Percentiles rank a stretch among this genome's conserved stretches.
These are phyloP conservation scores for Macrotyloma uniflorum DNA, from an alignment of 306 rosid genomes.

Conservation along the genomic window DNA sequence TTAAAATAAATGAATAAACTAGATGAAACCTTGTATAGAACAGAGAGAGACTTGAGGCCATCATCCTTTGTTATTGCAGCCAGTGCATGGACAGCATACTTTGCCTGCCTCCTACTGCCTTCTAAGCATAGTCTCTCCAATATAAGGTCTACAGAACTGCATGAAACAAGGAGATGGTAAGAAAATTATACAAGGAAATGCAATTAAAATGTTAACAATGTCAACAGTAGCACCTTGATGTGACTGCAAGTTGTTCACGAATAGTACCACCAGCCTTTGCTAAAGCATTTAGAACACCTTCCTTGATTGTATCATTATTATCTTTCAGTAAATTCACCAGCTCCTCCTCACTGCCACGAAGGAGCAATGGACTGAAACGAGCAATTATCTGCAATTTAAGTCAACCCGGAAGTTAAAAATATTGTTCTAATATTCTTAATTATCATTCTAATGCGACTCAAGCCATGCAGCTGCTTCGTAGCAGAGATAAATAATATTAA, in stretches of 20 bases:
- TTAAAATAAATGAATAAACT: constrained; percentile 41
- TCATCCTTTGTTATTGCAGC: constrained; percentile 97
- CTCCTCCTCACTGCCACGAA: constrained; percentile 79
- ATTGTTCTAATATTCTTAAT: constrained; percentile 17
- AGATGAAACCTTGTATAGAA: constrained; percentile 83
- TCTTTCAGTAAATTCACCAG: constrained; percentile 82
- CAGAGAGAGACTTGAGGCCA: constrained; percentile 93
- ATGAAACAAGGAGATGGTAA: constrained; percentile 40
- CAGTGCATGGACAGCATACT: constrained; percentile 93
- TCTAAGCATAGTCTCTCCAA: constrained; percentile 88
- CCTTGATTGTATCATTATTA: constrained; percentile 76
- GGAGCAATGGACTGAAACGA: constrained; percentile 83
- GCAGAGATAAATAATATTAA: constrained; percentile 14
- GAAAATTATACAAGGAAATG: constrained; percentile 32
- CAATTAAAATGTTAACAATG: constrained; percentile 21
- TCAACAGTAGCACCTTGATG: constrained; percentile 67
- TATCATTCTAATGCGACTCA: constrained; percentile 24
- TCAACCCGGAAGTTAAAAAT: constrained; percentile 15
- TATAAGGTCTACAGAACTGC: constrained; percentile 91
- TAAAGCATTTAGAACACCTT: constrained; percentile 78
- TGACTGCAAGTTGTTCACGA: constrained; percentile 75
- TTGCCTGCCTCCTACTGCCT: constrained; percentile 95
- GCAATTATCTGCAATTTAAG: constrained; percentile 80
- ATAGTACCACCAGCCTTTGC: constrained; percentile 97
- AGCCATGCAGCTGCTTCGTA: constrained; percentile 14